phyloP scores from a whole-genome alignment of 495 filamentous ascomycete species.

The Aspergillus affinis region DNA sequence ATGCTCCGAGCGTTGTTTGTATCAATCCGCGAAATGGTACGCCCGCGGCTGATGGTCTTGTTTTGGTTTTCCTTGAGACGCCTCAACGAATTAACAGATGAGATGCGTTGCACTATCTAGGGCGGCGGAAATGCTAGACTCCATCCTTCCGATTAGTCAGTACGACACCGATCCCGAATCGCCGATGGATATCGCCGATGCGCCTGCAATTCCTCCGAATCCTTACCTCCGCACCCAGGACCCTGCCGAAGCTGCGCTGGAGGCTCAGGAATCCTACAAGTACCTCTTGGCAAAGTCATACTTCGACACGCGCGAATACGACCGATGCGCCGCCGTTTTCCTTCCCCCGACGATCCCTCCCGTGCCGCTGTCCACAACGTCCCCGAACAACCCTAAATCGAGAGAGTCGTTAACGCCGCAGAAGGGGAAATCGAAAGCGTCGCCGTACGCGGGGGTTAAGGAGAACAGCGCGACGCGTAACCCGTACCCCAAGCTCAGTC shows the following conservation, averaged over 20 bases:
- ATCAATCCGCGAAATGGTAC: conserved; percentile 97
- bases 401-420: conserved; percentile 37
- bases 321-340: conserved; percentile 90
- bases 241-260: conserved; percentile 69
- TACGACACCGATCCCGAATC: conserved; percentile 60
- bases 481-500: conserved; percentile 63
- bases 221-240: conserved; percentile 53
- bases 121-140: conserved; percentile 91
- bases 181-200: conserved; percentile 52
- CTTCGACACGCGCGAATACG: conserved; percentile 94
- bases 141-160: conserved; percentile 57
- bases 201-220: conserved; percentile 30
- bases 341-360: conserved; percentile 70
- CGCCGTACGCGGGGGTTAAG: conserved; percentile 31
- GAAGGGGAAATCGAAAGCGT: conserved; percentile 58
- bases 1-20: conserved; percentile 92
- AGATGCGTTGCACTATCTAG: conserved; percentile 42
- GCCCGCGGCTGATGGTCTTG: conserved; percentile 2
- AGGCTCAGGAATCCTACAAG: conserved; percentile 74
- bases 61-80: conserved; percentile 1
- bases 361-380: conserved; percentile 52
- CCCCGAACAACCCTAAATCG: conserved; percentile 41
- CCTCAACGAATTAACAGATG: background rate
- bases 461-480: conserved; percentile 27
- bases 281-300: conserved; percentile 92